These are phyloP conservation scores for Trichoderma brevicompactum DNA, from an alignment of 2,329 filamentous ascomycete species.

Conservation along the genomic window DNA sequence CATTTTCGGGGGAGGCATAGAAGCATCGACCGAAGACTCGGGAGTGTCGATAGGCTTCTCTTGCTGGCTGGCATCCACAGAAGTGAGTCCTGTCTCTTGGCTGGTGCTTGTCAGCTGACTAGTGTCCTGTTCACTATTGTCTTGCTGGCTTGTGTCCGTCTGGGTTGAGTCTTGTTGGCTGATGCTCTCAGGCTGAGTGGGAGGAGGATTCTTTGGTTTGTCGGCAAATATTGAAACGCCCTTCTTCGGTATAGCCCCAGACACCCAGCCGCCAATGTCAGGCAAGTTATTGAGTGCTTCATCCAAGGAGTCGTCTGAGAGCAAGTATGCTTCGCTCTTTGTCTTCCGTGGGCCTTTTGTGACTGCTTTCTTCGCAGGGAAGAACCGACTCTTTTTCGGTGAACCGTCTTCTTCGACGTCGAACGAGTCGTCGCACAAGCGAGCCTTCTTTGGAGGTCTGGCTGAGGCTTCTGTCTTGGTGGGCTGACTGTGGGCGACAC, in stretches of 20 bases:
- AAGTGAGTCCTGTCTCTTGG: slow-evolving; percentile 27
- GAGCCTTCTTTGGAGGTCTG: slow-evolving; percentile 61
- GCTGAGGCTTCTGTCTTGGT: slow-evolving; percentile 33
- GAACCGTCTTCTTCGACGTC: slow-evolving; percentile 40
- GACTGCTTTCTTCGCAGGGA: slow-evolving; percentile 43
- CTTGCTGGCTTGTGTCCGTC: slow-evolving; percentile 7
- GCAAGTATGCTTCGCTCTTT: slow-evolving; percentile 49
- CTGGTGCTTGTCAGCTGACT: slow-evolving; percentile 27
- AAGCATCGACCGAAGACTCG: slow-evolving; percentile 34
- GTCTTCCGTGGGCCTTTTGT: slow-evolving; percentile 37
- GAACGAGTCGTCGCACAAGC: slow-evolving; percentile 54
- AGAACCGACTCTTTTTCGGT: slow-evolving; percentile 59
- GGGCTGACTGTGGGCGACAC: slow-evolving; percentile 33
- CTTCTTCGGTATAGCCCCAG: slow-evolving; percentile 42
- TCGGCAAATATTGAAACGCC: slow-evolving; percentile 54
- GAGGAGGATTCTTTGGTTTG: slow-evolving; percentile 36
- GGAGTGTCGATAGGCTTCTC: slow-evolving; percentile 33
- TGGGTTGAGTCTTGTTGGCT: neutral
- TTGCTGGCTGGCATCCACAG: slow-evolving; percentile 34
- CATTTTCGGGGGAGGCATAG: slow-evolving; percentile 40
- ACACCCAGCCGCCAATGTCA: slow-evolving; percentile 56
- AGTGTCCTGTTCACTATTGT: slow-evolving; percentile 26
- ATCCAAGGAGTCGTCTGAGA: slow-evolving; percentile 63
- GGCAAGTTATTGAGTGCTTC: slow-evolving; percentile 57
- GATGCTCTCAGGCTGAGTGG: neutral